These are phyloP conservation scores for Neurospora sp. DNA, from an alignment of 2,329 filamentous ascomycete genomes.

Conservation along the genomic window DNA sequence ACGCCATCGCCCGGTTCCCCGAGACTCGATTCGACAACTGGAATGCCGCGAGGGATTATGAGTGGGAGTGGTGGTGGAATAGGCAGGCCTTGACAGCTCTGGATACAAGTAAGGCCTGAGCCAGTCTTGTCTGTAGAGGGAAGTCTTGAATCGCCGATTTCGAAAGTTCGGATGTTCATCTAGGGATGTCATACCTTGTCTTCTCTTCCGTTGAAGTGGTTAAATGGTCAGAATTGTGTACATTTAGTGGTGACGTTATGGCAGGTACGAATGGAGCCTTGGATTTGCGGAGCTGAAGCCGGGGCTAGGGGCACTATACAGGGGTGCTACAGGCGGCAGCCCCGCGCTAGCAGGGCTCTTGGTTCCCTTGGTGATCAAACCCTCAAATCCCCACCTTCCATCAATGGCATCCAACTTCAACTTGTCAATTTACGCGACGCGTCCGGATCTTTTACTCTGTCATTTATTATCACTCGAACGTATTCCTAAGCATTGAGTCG, in stretches of 20 bases:
- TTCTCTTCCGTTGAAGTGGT: neutral
- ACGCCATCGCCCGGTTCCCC: neutral
- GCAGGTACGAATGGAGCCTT: neutral
- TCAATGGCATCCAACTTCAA: neutral
- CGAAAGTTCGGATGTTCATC: neutral
- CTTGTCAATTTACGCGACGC: conserved; percentile 6
- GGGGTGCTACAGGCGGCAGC: neutral
- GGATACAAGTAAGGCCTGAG: neutral
- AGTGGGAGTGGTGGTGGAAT: conserved; percentile 19
- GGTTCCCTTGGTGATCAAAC: neutral
- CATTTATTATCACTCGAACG: no score
- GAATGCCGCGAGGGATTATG: conserved; percentile 11
- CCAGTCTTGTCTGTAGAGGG: neutral
- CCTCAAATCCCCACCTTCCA: neutral
- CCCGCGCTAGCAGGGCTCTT: neutral
- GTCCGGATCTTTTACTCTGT: neutral
- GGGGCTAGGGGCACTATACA: neutral
- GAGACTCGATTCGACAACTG: conserved; percentile 10
- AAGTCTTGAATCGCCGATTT: neutral
- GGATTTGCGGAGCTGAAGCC: neutral
- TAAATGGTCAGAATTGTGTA: neutral
- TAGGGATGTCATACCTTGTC: neutral
- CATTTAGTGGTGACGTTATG: neutral
- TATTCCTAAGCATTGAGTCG: neutral
- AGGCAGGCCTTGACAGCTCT: conserved; percentile 3